These are phyloP conservation scores for Leptosphaerulina australis DNA, from an alignment of 2,329 filamentous ascomycete genomes.

Conservation along the genomic window DNA sequence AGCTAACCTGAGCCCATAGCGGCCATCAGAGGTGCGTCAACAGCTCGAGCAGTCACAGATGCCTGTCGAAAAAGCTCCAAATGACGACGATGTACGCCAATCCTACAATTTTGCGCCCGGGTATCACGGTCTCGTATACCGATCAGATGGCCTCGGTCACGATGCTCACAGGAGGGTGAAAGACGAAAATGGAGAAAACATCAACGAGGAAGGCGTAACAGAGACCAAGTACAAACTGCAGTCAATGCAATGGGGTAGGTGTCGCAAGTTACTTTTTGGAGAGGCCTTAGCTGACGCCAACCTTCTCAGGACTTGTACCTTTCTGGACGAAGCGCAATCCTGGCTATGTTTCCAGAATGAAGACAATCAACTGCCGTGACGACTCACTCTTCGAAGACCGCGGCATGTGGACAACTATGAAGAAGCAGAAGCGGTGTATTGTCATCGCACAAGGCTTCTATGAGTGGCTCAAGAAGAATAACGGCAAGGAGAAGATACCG, in stretches of 20 bases:
- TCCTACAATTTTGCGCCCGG: slow-evolving; percentile 94
- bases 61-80: slow-evolving; percentile 72
- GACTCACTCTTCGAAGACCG: slow-evolving; percentile 77
- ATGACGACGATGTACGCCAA: slow-evolving; percentile 72
- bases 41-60: slow-evolving; percentile 77
- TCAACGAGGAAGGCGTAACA: slow-evolving; percentile 22
- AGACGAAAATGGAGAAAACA: slow-evolving; percentile 1
- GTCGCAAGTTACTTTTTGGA: background rate
- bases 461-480: slow-evolving; percentile 87
- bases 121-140: slow-evolving; percentile 82
- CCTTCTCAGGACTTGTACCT: slow-evolving; percentile 69
- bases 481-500: slow-evolving; percentile 79
- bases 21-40: slow-evolving; percentile 75
- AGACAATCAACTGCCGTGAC: slow-evolving; percentile 93
- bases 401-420: slow-evolving; percentile 93
- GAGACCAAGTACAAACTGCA: slow-evolving; percentile 78
- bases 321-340: slow-evolving; percentile 90
- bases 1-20: slow-evolving; percentile 55
- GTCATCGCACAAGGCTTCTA: slow-evolving; percentile 92
- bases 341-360: slow-evolving; percentile 76
- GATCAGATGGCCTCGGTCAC: slow-evolving; percentile 70
- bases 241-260: slow-evolving; percentile 84
- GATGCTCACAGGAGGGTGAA: slow-evolving; percentile 50
- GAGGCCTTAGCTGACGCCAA: slow-evolving; percentile 20
- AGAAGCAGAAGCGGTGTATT: slow-evolving; percentile 84